Conservation (phyloP, 1,284 basidiomycete genomes). For the Heliocybe sulcata region DNA sequence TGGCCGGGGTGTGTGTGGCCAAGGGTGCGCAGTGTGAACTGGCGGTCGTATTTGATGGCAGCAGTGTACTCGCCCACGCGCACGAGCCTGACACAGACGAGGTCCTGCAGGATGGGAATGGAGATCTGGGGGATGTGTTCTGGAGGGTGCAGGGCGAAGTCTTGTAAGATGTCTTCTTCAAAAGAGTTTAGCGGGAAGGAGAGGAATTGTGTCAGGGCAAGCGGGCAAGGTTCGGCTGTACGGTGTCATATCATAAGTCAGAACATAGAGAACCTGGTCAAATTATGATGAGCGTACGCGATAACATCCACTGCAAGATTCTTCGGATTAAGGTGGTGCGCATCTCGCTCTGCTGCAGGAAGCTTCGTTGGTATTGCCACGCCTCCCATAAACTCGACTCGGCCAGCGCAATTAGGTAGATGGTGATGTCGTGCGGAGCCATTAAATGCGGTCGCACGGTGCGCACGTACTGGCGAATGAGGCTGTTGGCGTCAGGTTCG, state of each 20-base stretch:
- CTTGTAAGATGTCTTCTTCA: conserved; percentile 51
- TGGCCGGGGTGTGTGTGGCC: conserved; percentile 10
- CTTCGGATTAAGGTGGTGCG: conserved; percentile 49
- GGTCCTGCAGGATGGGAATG: conserved; percentile 64
- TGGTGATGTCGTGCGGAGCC: conserved; percentile 59
- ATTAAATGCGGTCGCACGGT: conserved; percentile 62
- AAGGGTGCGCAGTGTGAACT: conserved; percentile 35
- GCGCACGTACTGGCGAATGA: conserved; percentile 62
- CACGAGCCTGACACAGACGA: conserved; percentile 75
- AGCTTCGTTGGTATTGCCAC: conserved; percentile 67
- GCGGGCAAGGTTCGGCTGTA: conserved; percentile 50
- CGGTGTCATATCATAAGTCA: conserved; percentile 2
- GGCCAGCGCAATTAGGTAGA: conserved; percentile 59
- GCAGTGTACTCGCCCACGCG: conserved; percentile 67
- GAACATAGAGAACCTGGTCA: not conserved
- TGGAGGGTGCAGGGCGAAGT: conserved; percentile 52
- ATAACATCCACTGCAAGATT: conserved; percentile 60
- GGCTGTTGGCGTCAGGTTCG: conserved; percentile 36
- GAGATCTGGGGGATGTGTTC: conserved; percentile 36
- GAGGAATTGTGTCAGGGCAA: conserved; percentile 51
- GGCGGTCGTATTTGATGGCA: conserved; percentile 70
- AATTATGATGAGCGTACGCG: conserved; percentile 40
- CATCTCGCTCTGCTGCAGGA: conserved; percentile 45
- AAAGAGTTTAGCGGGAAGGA: conserved; percentile 54
- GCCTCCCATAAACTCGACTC: conserved; percentile 58